These are phyloP conservation scores for Vararia minispora DNA, from an alignment of 768 basidiomycete species.

Conservation along the genomic window DNA sequence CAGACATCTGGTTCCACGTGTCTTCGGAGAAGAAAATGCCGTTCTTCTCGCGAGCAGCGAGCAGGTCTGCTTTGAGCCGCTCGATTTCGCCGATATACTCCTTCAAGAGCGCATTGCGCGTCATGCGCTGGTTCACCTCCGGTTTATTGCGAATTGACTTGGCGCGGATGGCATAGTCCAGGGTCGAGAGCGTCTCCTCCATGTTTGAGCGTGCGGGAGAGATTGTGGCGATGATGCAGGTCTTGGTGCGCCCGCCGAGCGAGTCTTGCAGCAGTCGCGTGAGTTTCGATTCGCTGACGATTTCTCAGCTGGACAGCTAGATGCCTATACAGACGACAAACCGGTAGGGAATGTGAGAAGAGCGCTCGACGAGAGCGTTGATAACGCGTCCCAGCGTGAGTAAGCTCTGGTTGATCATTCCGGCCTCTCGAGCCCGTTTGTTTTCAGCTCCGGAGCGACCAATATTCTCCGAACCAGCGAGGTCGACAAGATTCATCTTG, in stretches of 20 bases:
- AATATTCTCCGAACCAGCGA: slow-evolving; percentile 97
- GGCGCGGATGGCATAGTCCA: slow-evolving; percentile 92
- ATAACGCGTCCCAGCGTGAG: slow-evolving; percentile 96
- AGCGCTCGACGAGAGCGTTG: slow-evolving; percentile 87
- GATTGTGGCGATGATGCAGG: slow-evolving; percentile 93
- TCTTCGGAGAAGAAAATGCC: slow-evolving; percentile 92
- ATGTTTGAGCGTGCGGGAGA: slow-evolving; percentile 89
- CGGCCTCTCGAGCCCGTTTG: slow-evolving; percentile 90
- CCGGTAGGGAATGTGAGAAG: slow-evolving; percentile 92
- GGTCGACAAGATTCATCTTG: slow-evolving; percentile 93
- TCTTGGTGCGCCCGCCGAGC: slow-evolving; percentile 94
- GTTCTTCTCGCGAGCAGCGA: slow-evolving; percentile 91
- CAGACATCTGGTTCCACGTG: slow-evolving; percentile 73
- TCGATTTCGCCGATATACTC: slow-evolving; percentile 94
- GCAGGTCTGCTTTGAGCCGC: slow-evolving; percentile 77
- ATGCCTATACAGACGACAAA: slow-evolving; percentile 21
- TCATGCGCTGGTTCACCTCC: slow-evolving; percentile 91
- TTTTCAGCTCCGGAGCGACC: slow-evolving; percentile 93
- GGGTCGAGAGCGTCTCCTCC: slow-evolving; percentile 95
- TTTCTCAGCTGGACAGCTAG: slow-evolving; percentile 2
- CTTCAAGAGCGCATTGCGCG: slow-evolving; percentile 82
- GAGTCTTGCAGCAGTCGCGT: slow-evolving; percentile 98
- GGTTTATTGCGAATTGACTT: slow-evolving; percentile 94
- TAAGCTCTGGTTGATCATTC: slow-evolving; percentile 97
- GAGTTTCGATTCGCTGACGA: slow-evolving; percentile 82